Conservation (phyloP, 371 early-diverging fungal species). For the Circinella minor region DNA sequence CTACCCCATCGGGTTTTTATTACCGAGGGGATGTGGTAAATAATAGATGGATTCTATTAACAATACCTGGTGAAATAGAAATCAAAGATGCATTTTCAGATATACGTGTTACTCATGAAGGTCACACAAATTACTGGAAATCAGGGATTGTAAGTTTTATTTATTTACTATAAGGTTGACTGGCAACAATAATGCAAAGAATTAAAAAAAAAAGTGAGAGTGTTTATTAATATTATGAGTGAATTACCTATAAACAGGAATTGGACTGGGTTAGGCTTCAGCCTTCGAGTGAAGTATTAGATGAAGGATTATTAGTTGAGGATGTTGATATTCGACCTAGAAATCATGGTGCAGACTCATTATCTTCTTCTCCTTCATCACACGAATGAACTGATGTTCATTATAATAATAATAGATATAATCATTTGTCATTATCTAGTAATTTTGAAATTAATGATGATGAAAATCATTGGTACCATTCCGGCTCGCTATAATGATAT, state of each 20-base stretch:
- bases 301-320: not conserved
- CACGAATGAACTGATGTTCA: no score
- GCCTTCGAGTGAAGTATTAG: conserved; percentile 8
- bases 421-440: no score
- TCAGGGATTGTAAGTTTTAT: conserved; percentile 25
- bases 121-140: conserved; percentile 21
- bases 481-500: no score
- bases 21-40: conserved; percentile 14
- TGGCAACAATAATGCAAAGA: not conserved
- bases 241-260: conserved; percentile 15
- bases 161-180: not conserved
- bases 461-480: no score
- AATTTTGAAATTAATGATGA: no score
- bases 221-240: not conserved
- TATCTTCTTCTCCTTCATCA: not conserved
- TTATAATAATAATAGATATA: no score
- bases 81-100: conserved; percentile 12
- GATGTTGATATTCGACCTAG: no score
- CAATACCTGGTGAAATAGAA: conserved; percentile 12
- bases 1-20: conserved; percentile 19
- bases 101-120: conserved; percentile 17
- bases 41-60: conserved; percentile 20
- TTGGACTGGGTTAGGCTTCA: conserved; percentile 25
- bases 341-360: not conserved
- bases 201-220: not conserved